Conservation (phyloP, 2,329 filamentous ascomycete genomes). For the Lecanicillium sp. region DNA sequence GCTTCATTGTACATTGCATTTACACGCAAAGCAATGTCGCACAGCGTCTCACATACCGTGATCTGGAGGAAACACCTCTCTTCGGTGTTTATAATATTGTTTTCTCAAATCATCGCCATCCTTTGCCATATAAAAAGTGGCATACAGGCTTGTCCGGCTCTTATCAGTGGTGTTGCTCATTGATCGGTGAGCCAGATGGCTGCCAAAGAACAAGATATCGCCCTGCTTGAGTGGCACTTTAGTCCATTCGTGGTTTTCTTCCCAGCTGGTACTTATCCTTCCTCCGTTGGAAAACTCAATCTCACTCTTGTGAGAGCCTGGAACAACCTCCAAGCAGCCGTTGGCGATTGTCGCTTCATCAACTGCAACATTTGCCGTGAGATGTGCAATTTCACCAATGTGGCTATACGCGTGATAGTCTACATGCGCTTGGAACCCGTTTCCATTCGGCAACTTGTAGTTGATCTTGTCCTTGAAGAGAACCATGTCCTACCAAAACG, state of each 20-base stretch:
- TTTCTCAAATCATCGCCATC: not conserved
- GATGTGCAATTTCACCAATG: constrained; percentile 1
- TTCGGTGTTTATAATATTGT: constrained; percentile 1
- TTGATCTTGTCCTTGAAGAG: constrained; percentile 8
- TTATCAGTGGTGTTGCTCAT: not conserved
- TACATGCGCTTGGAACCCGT: constrained; percentile 6
- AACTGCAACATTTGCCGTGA: constrained; percentile 1
- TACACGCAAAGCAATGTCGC: no score
- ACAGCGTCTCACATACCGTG: not conserved
- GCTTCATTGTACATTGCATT: no score
- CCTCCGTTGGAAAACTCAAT: constrained; percentile 3
- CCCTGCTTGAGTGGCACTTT: constrained; percentile 1
- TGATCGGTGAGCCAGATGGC: constrained; percentile 1
- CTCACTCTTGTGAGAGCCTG: not conserved
- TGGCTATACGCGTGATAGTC: constrained; percentile 5
- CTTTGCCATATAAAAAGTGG: constrained; percentile 2
- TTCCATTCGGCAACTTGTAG: constrained; percentile 5
- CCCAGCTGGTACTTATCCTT: constrained; percentile 1
- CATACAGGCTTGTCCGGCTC: constrained; percentile 4
- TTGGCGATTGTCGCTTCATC: constrained; percentile 1
- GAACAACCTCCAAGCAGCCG: constrained; percentile 2
- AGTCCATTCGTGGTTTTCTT: constrained; percentile 1
- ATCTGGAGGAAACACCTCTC: constrained; percentile 3
- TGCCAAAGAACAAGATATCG: constrained; percentile 1
- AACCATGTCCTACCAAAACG: constrained; percentile 1